Evolutionary conservation across 768 basidiomycete species (phyloP).

Genomic region (Rickenella mellea): DNA sequence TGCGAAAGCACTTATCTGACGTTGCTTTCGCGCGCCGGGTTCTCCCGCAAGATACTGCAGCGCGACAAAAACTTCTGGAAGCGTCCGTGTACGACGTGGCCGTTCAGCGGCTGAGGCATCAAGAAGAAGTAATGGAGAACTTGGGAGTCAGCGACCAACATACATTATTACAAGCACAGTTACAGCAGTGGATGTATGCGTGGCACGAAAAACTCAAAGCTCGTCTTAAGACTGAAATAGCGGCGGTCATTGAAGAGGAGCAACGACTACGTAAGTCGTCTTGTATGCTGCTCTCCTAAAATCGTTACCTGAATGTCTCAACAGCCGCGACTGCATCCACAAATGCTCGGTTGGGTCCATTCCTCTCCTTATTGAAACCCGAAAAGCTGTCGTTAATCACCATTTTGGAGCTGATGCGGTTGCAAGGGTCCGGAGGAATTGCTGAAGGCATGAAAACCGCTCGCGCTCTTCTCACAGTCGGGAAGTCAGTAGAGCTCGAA

Average conservation of each 20-base stretch:
- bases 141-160: slow-evolving; percentile 43
- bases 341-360: slow-evolving; percentile 44
- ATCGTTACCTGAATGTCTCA: slow-evolving; percentile 6
- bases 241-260: slow-evolving; percentile 32
- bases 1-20: slow-evolving; percentile 59
- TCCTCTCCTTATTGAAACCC: slow-evolving; percentile 63
- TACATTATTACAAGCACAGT: slow-evolving; percentile 32
- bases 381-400: slow-evolving; percentile 81
- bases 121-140: slow-evolving; percentile 46
- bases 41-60: slow-evolving; percentile 54
- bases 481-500: slow-evolving; percentile 82
- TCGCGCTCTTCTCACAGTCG: slow-evolving; percentile 69
- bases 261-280: slow-evolving; percentile 13
- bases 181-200: slow-evolving; percentile 78
- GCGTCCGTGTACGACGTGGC: slow-evolving; percentile 82
- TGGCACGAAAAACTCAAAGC: slow-evolving; percentile 63
- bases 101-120: slow-evolving; percentile 54
- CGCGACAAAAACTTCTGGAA: slow-evolving; percentile 77
- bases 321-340: neutral
- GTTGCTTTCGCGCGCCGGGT: slow-evolving; percentile 55
- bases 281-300: neutral
- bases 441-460: slow-evolving; percentile 83
- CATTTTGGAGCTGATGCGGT: slow-evolving; percentile 80
- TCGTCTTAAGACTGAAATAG: slow-evolving; percentile 43
- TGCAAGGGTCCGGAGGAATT: slow-evolving; percentile 71